Evolutionary conservation across 2,329 filamentous ascomycete species (phyloP).

Genomic region (Dothistroma septosporum): DNA sequence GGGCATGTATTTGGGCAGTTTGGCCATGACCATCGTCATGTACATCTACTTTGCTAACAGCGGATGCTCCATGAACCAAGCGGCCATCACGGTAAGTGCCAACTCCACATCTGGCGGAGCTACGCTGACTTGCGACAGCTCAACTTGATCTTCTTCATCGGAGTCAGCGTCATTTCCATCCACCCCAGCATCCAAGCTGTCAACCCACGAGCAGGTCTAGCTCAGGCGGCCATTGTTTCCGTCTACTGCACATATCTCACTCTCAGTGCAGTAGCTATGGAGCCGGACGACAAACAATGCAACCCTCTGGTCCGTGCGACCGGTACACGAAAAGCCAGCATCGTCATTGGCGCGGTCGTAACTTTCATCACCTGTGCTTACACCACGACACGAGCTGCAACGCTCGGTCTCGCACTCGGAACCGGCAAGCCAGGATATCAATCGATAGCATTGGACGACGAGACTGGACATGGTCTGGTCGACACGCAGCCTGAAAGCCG

Average conservation of each 20-base stretch:
- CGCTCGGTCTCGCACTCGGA: slow-evolving; percentile 75
- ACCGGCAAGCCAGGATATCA: slow-evolving; percentile 55
- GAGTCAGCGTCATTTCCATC: slow-evolving; percentile 78
- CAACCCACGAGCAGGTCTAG: slow-evolving; percentile 88
- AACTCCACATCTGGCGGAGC: neutral
- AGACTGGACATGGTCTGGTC: slow-evolving; percentile 79
- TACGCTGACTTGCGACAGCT: slow-evolving; percentile 44
- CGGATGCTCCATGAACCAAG: slow-evolving; percentile 91
- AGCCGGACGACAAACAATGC: slow-evolving; percentile 89
- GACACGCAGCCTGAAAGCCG: slow-evolving; percentile 76
- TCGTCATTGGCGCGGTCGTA: slow-evolving; percentile 88
- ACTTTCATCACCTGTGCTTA: slow-evolving; percentile 97
- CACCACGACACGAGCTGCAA: slow-evolving; percentile 93
- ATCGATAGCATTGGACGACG: slow-evolving; percentile 62
- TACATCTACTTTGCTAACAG: slow-evolving; percentile 88
- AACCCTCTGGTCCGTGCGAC: slow-evolving; percentile 85
- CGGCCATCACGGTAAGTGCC: slow-evolving; percentile 69
- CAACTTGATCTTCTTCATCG: slow-evolving; percentile 79
- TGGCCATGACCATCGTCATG: slow-evolving; percentile 94
- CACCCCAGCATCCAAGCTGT: slow-evolving; percentile 86
- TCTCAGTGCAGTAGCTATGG: slow-evolving; percentile 97
- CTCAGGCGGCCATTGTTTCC: slow-evolving; percentile 96
- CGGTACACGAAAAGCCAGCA: slow-evolving; percentile 81
- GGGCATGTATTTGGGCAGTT: slow-evolving; percentile 84
- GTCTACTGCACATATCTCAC: slow-evolving; percentile 98